These are phyloP conservation scores for Sporothrix pseudoabietina DNA, from an alignment of 2,329 filamentous ascomycete genomes.

Conservation along the genomic window DNA sequence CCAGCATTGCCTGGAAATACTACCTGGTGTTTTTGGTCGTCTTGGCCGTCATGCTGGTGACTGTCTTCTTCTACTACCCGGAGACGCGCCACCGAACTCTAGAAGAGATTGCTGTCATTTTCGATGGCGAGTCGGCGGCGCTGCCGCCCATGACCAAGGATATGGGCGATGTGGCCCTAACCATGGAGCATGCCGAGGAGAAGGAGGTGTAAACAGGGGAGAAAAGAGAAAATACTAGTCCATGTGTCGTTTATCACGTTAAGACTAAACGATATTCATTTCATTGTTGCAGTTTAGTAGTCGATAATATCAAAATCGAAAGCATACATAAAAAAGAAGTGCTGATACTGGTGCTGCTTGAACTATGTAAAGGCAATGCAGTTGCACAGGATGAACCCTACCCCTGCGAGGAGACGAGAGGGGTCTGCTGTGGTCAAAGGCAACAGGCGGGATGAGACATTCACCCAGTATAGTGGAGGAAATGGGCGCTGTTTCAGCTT, in stretches of 20 bases:
- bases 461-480: too few relatives aligned
- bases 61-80: constrained; percentile 43
- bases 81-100: constrained; percentile 33
- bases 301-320: not conserved
- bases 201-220: not conserved
- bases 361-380: too few relatives aligned
- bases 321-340: not conserved
- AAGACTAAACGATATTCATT: not conserved
- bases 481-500: too few relatives aligned
- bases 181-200: not conserved
- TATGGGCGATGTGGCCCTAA: not conserved
- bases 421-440: too few relatives aligned
- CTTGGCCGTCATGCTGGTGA: constrained; percentile 44
- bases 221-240: not conserved
- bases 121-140: constrained; percentile 40
- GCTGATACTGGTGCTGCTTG: too few relatives aligned
- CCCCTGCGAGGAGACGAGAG: too few relatives aligned
- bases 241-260: not conserved
- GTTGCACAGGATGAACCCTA: too few relatives aligned
- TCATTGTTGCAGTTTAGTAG: not conserved
- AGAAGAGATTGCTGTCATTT: constrained; percentile 32
- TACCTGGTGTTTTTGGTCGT: constrained; percentile 56
- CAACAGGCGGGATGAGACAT: too few relatives aligned
- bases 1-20: constrained; percentile 3
- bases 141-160: constrained; percentile 10